Percentiles rank a stretch among this genome's conserved stretches.
These are phyloP conservation scores for Ceratocystis huliohia DNA, from an alignment of 2,329 filamentous ascomycete genomes.

Conservation along the genomic window DNA sequence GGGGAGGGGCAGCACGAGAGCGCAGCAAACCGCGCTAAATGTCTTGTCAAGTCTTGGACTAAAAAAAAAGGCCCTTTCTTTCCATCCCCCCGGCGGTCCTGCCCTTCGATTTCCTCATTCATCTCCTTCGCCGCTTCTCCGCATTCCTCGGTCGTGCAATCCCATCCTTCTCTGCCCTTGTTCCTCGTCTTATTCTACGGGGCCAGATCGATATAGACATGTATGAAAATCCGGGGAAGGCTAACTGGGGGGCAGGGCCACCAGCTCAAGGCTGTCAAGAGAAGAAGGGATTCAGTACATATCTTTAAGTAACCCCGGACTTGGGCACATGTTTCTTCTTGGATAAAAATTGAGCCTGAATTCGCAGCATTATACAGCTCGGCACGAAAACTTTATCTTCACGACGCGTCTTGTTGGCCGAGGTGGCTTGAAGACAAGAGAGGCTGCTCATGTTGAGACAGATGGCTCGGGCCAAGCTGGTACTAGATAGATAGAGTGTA, in stretches of 20 bases:
- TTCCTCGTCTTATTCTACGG: not conserved
- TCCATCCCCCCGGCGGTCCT: not conserved
- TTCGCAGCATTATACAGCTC: not conserved
- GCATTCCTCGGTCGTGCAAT: not conserved
- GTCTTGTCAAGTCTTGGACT: not conserved
- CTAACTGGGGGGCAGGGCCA: constrained; percentile 1
- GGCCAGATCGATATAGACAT: constrained; percentile 1
- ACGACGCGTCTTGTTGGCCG: not conserved
- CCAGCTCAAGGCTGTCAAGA: not conserved
- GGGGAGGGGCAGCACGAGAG: not conserved
- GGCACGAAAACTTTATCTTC: constrained; percentile 7
- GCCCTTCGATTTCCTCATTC: not conserved
- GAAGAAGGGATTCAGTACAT: not conserved
- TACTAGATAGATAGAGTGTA: no score
- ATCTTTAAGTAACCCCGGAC: not conserved
- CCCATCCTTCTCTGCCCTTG: not conserved
- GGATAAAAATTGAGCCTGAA: constrained; percentile 4
- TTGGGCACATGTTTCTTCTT: not conserved
- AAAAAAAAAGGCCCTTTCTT: not conserved
- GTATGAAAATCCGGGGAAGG: constrained; percentile 14
- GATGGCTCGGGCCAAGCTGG: no score
- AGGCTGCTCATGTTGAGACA: not conserved
- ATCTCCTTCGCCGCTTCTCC: not conserved
- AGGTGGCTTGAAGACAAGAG: not conserved
- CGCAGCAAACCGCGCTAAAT: not conserved